Evolutionary conservation across 352 stramenopile genomes (phyloP), one percentile per base, ranked within the genome.

Genomic region (Phytophthora parvispora): DNA sequence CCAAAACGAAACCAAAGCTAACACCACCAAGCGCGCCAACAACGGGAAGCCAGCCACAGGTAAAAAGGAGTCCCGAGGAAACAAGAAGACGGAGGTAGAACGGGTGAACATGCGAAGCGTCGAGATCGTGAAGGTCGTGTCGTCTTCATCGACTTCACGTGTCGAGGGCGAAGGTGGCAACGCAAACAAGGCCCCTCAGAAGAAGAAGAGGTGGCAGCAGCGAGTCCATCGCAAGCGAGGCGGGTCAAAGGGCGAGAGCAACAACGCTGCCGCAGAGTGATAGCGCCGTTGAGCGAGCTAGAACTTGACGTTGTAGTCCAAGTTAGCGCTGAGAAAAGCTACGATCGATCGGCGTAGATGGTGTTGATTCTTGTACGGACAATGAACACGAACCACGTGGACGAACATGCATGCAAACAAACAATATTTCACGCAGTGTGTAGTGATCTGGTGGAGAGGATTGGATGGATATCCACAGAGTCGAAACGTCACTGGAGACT

Each of bases 131-230:
- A 22, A 71, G 20, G 36, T 38, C 48, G 55, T 53, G 16, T 32
- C 61, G 32, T 31, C 54, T 53, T 27, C 57, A 52, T 43, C 48
- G 13, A 6, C 54, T 28, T 45, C 50, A 40, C 56, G 55, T 4
- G n/a, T 56, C 34, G 34, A 71, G 12, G 50, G 16, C 22, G 60
- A 69, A 25, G 29, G 34, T 36, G 50, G 12, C 24, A 71, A 51
- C 52, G 4, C 54, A 13, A 64, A 34, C 48, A 80, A 74, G 34
- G 16, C 29, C 15, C 53, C 38, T 31, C 63, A 66, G 16, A 80
- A 72, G 60, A 80, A 67, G 50, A 77, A 75, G 36, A 75, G 62
- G 16, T 65, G 69, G 68, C 64, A 63, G 42, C 55, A 64, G 50
- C 51, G 38, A 57, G 63, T 27, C 9, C 29, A 57, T 16, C 69